phyloP scores from a whole-genome alignment of 805 yeast genomes.

The Scheffersomyces amazonensis region DNA sequence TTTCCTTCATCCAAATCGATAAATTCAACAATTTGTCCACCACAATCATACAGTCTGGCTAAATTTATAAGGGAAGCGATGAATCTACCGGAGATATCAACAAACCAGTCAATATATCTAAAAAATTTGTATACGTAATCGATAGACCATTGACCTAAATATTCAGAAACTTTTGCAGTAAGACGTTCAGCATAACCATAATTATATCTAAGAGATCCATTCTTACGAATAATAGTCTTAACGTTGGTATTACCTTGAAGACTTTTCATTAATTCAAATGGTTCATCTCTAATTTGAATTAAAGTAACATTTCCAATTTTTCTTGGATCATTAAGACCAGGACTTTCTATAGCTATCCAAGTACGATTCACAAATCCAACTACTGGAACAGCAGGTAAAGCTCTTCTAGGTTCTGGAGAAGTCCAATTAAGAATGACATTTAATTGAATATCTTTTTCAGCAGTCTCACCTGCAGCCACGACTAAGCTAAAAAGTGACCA shows the following conservation, averaged over 20 bases:
- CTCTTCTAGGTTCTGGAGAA: background rate
- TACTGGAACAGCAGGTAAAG: background rate
- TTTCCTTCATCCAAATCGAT: background rate
- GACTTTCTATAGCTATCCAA: background rate
- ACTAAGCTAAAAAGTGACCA: too few relatives aligned
- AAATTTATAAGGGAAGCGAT: background rate
- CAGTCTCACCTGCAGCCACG: too few relatives aligned
- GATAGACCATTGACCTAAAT: background rate
- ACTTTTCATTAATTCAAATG: background rate
- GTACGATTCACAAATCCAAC: background rate
- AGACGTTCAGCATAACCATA: background rate
- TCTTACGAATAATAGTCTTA: background rate
- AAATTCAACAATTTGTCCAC: background rate
- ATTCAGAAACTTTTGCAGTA: background rate
- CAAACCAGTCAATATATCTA: background rate
- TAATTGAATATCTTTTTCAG: too few relatives aligned
- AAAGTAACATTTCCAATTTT: background rate
- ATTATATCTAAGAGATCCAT: background rate
- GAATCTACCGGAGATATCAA: background rate
- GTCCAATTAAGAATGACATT: background rate
- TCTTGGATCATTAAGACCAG: background rate
- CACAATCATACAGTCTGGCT: background rate
- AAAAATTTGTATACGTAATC: background rate
- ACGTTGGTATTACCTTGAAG: background rate
- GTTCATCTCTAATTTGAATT: background rate